Conservation (phyloP, 148 eudicot genomes). For the Heliamphora exappendiculata region DNA sequence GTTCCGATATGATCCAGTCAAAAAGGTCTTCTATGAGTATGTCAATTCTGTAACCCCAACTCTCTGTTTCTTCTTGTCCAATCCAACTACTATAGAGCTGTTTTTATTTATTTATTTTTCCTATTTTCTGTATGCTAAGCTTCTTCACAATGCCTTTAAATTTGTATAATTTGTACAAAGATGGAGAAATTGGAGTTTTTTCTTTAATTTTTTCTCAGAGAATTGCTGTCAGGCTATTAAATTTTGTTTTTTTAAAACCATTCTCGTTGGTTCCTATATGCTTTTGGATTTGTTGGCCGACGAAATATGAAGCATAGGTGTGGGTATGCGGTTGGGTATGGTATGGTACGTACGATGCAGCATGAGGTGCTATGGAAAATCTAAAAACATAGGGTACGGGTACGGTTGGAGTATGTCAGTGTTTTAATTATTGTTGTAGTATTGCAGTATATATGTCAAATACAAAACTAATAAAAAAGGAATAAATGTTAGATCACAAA, state of each 20-base stretch:
- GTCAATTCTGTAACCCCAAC: background rate
- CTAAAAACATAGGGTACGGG: too few relatives aligned
- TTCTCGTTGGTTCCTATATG: background rate
- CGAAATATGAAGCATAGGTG: too few relatives aligned
- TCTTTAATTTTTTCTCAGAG: background rate
- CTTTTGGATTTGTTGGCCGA: background rate
- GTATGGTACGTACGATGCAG: too few relatives aligned
- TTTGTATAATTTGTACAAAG: background rate
- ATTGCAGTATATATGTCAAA: too few relatives aligned
- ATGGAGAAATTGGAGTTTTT: background rate
- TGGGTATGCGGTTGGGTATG: too few relatives aligned
- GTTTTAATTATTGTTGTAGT: too few relatives aligned
- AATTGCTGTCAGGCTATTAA: background rate
- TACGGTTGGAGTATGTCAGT: too few relatives aligned
- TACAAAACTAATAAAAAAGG: too few relatives aligned
- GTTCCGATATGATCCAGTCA: conserved; percentile 60
- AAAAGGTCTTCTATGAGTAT: conserved; percentile 58
- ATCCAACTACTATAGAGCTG: background rate
- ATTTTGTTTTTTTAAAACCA: background rate
- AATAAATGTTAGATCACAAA: too few relatives aligned
- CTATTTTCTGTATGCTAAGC: background rate
- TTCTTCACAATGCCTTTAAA: background rate
- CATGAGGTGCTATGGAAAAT: too few relatives aligned
- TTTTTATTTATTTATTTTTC: background rate
- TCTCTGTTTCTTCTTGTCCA: background rate